Conservation (phyloP, 441 rosid genomes). For the Erodium texanum region DNA sequence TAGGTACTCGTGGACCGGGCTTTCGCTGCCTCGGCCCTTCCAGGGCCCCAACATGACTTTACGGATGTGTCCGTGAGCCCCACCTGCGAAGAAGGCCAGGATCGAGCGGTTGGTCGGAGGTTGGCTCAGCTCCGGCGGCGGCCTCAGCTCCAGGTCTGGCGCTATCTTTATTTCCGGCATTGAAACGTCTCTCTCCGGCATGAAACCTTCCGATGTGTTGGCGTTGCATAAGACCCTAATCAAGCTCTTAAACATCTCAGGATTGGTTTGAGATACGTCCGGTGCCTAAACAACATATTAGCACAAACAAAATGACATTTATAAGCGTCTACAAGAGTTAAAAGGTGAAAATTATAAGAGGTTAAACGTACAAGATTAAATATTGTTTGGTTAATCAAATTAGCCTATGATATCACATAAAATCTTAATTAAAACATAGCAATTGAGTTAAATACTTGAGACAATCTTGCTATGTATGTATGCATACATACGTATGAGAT, state of each 20-base stretch:
- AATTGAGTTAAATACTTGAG: no score
- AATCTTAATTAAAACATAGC: no score
- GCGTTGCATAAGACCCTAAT: conserved; percentile 80
- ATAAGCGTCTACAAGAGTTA: no score
- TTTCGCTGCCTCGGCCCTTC: conserved; percentile 42
- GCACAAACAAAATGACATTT: no score
- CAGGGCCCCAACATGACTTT: conserved; percentile 42
- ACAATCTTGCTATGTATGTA: no score
- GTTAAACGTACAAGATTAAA: no score
- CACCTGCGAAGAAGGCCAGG: conserved; percentile 72
- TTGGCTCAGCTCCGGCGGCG: conserved; percentile 12
- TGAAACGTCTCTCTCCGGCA: conserved; percentile 53
- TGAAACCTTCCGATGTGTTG: conserved; percentile 67
- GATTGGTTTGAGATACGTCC: conserved; percentile 43
- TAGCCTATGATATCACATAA: no score
- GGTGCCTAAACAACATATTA: conserved; percentile 35
- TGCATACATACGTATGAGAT: no score
- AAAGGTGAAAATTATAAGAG: no score
- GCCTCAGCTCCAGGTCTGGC: conserved; percentile 15
- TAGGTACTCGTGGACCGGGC: conserved; percentile 45
- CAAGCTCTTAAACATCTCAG: conserved; percentile 50
- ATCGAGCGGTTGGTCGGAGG: conserved; percentile 32
- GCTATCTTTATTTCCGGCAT: conserved; percentile 53
- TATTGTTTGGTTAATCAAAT: no score
- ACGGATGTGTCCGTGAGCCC: conserved; percentile 48